Conservation (phyloP, 768 basidiomycete genomes). For the Tephrocybe rancida region DNA sequence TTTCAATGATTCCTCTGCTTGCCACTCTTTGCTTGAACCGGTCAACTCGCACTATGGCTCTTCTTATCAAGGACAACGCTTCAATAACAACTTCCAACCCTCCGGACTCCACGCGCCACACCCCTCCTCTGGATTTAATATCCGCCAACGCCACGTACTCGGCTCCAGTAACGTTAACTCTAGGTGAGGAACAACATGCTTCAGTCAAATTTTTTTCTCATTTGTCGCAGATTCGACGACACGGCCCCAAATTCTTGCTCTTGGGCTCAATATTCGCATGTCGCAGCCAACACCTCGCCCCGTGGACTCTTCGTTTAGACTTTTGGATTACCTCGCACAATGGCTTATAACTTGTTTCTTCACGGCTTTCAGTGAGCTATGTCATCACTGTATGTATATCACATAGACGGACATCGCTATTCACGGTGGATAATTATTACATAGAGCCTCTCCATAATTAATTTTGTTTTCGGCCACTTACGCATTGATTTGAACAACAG, state of each 20-base stretch:
- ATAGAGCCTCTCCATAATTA: conserved; percentile 5
- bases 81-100: conserved; percentile 11
- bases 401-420: conserved; percentile 12
- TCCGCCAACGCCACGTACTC: conserved; percentile 10
- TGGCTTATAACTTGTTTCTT: no score
- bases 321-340: background rate
- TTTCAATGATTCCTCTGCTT: conserved; percentile 17
- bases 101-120: conserved; percentile 18
- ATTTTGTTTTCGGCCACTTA: background rate
- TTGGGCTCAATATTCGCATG: conserved; percentile 6
- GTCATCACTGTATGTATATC: background rate
- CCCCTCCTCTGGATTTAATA: conserved; percentile 11
- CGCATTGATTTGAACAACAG: no score
- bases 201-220: background rate
- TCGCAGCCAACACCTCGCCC: background rate
- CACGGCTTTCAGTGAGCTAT: no score
- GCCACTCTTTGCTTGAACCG: conserved; percentile 17
- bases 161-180: conserved; percentile 10
- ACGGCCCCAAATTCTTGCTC: conserved; percentile 8
- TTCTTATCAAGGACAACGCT: conserved; percentile 11
- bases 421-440: conserved; percentile 5
- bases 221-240: conserved; percentile 7
- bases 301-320: conserved; percentile 10
- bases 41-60: conserved; percentile 11
- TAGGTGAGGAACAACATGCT: conserved; percentile 6